These are phyloP conservation scores for Discostella stelligeroides DNA, from an alignment of 108 stramenopile species.

Conservation along the genomic window DNA sequence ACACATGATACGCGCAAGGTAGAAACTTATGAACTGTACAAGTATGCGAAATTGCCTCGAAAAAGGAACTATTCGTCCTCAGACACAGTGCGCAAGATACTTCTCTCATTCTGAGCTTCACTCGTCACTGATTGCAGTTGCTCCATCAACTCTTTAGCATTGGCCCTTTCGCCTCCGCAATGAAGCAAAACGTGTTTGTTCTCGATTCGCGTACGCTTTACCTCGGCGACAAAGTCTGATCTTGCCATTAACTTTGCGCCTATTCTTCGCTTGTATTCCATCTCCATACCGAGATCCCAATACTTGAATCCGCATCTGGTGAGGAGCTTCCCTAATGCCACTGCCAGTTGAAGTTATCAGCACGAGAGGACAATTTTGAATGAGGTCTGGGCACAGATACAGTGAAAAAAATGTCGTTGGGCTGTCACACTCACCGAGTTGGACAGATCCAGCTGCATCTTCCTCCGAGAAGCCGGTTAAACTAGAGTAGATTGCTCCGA, in stretches of 20 bases:
- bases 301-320: slow-evolving; percentile 52
- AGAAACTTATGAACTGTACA: too few species aligned
- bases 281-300: slow-evolving; percentile 89
- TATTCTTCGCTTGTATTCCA: slow-evolving; percentile 71
- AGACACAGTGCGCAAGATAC: too few species aligned
- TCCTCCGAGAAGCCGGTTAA: slow-evolving; percentile 78
- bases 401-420: not conserved
- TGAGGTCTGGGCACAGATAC: too few species aligned
- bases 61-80: too few species aligned
- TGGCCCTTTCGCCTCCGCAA: slow-evolving; percentile 16
- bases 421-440: slow-evolving; percentile 50
- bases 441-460: slow-evolving; percentile 82
- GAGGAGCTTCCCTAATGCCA: slow-evolving; percentile 61
- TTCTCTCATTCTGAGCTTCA: not conserved
- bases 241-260: slow-evolving; percentile 65
- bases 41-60: too few species aligned
- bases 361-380: too few species aligned
- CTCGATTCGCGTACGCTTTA: slow-evolving; percentile 40
- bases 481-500: slow-evolving; percentile 80
- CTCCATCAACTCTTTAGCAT: slow-evolving; percentile 40
- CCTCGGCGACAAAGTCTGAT: slow-evolving; percentile 61
- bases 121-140: not conserved
- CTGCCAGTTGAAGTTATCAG: not conserved
- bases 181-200: slow-evolving; percentile 17
- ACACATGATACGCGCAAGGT: too few species aligned